A percentile compares a stretch with the other conserved stretches of the same genome.
Conservation (phyloP, 225 moss, liverwort and hornwort genomes). For the Physcomitrellopsis africana region DNA sequence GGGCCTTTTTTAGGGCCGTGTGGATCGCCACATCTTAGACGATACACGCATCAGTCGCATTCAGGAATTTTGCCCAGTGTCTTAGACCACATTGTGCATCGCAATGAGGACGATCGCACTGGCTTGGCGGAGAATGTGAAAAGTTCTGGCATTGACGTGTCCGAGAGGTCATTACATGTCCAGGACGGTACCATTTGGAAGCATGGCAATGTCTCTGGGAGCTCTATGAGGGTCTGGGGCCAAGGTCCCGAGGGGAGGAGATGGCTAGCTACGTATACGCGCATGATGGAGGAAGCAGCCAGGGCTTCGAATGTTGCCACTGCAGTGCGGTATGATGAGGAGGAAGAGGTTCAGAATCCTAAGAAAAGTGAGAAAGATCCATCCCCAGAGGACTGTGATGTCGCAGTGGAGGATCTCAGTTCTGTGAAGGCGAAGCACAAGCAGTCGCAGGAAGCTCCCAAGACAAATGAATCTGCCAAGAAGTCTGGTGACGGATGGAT, state of each 20-base stretch:
- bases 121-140: constrained; percentile 7
- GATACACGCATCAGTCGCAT: constrained; percentile 20
- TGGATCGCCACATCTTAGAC: constrained; percentile 27
- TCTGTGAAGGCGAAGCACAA: constrained; percentile 84
- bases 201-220: constrained; percentile 17
- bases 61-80: constrained; percentile 28
- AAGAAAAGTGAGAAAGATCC: constrained; percentile 68
- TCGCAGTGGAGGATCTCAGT: constrained; percentile 87
- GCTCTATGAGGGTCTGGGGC: constrained; percentile 37
- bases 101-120: constrained; percentile 28
- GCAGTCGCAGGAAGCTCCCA: constrained; percentile 80
- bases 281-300: constrained; percentile 55
- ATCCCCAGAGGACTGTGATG: constrained; percentile 95
- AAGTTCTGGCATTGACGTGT: constrained; percentile 16
- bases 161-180: constrained; percentile 44
- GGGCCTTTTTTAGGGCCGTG: constrained; percentile 20
- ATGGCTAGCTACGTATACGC: constrained; percentile 63
- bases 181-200: constrained; percentile 57
- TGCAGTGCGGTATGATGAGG: constrained; percentile 49
- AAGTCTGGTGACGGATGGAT: constrained; percentile 57
- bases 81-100: constrained; percentile 35
- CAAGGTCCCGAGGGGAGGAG: constrained; percentile 52
- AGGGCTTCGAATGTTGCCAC: constrained; percentile 56
- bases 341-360: constrained; percentile 66
- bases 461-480: constrained; percentile 53